A percentile compares a stretch with the other conserved stretches of the same genome.
Evolutionary conservation across 2,329 filamentous ascomycete species (phyloP).

Genomic region (Fusarium abutilonis): DNA sequence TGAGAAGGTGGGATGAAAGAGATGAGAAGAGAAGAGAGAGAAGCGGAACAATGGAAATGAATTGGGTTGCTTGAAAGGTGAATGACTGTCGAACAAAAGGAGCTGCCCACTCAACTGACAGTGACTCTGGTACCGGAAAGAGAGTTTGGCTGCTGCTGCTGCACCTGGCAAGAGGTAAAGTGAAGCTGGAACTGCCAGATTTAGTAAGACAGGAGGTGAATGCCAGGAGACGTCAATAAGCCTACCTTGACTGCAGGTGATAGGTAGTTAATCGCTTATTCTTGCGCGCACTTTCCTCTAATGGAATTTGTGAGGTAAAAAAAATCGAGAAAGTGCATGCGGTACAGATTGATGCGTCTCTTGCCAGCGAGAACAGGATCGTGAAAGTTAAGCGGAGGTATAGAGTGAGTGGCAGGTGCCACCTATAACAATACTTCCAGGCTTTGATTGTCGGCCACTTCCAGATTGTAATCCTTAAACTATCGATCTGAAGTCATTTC

Average conservation of each 20-base stretch:
- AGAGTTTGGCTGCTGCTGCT: slow-evolving; percentile 3
- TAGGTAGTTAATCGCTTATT: neutral
- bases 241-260: neutral
- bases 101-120: neutral
- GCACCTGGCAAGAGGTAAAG: slow-evolving; percentile 16
- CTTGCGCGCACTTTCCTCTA: neutral
- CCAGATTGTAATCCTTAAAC: too few relatives aligned
- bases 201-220: neutral
- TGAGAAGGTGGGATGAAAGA: slow-evolving; percentile 26
- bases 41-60: slow-evolving; percentile 1
- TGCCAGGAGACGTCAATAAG: neutral
- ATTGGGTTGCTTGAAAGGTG: neutral
- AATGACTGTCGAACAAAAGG: neutral
- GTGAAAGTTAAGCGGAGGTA: neutral
- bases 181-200: slow-evolving; percentile 1
- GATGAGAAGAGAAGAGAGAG: neutral
- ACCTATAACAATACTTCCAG: neutral
- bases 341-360: neutral
- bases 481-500: neutral
- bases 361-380: neutral
- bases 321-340: neutral
- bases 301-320: neutral
- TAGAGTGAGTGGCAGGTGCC: neutral
- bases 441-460: neutral
- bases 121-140: slow-evolving; percentile 7